These are phyloP conservation scores for Orbilia oligospora DNA, from an alignment of 2,329 filamentous ascomycete genomes.

Conservation along the genomic window DNA sequence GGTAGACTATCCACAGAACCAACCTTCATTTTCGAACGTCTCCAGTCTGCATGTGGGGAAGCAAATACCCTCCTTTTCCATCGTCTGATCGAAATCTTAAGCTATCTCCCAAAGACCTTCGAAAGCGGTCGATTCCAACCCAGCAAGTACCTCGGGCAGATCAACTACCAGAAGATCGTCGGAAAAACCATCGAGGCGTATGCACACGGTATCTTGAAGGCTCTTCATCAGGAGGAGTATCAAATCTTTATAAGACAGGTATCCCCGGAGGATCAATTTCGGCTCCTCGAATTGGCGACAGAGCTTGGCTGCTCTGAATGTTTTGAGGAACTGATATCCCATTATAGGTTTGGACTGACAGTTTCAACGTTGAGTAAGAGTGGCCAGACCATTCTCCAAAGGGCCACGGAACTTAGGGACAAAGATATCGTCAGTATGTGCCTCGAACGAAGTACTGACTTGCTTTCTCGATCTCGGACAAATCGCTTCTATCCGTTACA, in stretches of 20 bases:
- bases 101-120: neutral
- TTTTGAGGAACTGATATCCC: neutral
- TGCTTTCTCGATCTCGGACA: neutral
- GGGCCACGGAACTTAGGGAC: neutral
- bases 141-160: neutral
- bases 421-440: neutral
- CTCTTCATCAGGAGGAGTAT: neutral
- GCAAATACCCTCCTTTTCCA: neutral
- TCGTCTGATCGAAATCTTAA: neutral
- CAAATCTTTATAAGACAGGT: neutral
- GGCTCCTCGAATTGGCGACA: neutral
- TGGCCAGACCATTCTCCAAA: neutral
- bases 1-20: constrained; percentile 9
- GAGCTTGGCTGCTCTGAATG: neutral
- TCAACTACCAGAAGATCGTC: neutral
- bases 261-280: neutral
- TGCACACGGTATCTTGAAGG: neutral
- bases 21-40: neutral
- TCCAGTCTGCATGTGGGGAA: neutral
- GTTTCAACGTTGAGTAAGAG: no score
- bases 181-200: neutral
- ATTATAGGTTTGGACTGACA: neutral
- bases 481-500: constrained; percentile 27
- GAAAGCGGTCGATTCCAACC: neutral
- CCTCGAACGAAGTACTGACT: neutral